Percentiles rank a stretch among this genome's conserved stretches.
phyloP scores from a whole-genome alignment of 805 yeast species.

The Dipodascus geniculatus region DNA sequence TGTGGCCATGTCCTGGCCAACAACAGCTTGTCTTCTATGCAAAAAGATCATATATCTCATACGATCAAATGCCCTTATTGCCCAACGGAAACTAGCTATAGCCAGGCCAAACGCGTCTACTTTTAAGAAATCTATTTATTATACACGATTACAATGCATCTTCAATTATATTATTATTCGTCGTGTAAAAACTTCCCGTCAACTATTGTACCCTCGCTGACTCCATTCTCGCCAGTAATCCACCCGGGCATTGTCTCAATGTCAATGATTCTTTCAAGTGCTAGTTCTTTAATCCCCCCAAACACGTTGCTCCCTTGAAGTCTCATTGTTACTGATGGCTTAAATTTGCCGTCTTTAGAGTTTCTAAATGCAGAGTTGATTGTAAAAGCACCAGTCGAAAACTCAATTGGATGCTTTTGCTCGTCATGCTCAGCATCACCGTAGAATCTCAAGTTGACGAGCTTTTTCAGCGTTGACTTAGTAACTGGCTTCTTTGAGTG shows the following conservation, averaged over 20 bases:
- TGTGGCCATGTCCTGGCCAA: constrained; percentile 55
- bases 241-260: constrained; percentile 56
- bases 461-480: neutral
- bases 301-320: constrained; percentile 61
- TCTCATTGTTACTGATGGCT: constrained; percentile 20
- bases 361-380: neutral
- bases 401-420: neutral
- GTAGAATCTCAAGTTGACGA: neutral
- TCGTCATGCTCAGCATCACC: neutral
- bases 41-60: constrained; percentile 29
- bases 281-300: constrained; percentile 66
- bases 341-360: neutral
- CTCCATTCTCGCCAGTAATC: constrained; percentile 68
- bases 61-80: constrained; percentile 65
- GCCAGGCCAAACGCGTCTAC: constrained; percentile 34
- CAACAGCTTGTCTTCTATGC: constrained; percentile 39
- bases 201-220: constrained; percentile 34
- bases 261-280: constrained; percentile 37
- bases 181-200: constrained; percentile 23
- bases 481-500: neutral
- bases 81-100: constrained; percentile 36
- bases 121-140: constrained; percentile 22
- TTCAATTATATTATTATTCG: neutral
- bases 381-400: neutral
- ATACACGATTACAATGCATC: neutral